A percentile compares a stretch with the other conserved stretches of the same genome.
Evolutionary conservation across 2,329 filamentous ascomycete species (phyloP).

Genomic region (Aspergillus oerlinghausenensis): DNA sequence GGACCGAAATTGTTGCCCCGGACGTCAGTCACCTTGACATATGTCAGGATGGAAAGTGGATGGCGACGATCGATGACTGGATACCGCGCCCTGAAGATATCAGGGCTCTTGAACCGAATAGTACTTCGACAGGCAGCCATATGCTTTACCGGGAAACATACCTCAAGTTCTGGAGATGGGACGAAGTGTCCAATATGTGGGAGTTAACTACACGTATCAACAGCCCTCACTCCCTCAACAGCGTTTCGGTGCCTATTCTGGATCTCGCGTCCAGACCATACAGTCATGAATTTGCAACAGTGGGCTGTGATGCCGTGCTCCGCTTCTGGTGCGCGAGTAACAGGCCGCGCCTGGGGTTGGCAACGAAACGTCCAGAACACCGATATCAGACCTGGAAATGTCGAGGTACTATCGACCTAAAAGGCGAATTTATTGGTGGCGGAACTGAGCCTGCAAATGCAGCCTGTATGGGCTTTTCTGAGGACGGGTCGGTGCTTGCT

Average conservation of each 20-base stretch:
- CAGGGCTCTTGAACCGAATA: conserved; percentile 47
- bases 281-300: conserved; percentile 70
- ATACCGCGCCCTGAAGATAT: conserved; percentile 66
- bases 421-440: conserved; percentile 31
- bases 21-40: conserved; percentile 70
- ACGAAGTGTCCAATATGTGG: conserved; percentile 53
- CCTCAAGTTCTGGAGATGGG: conserved; percentile 85
- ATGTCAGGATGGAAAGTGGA: conserved; percentile 78
- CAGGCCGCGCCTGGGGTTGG: conserved; percentile 63
- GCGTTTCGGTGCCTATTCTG: conserved; percentile 57
- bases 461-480: conserved; percentile 71
- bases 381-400: conserved; percentile 71
- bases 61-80: conserved; percentile 92
- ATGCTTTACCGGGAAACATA: conserved; percentile 64
- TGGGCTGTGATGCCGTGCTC: conserved; percentile 74
- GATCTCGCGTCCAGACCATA: conserved; percentile 68
- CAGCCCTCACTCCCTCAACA: conserved; percentile 65
- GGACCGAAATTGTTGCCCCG: conserved; percentile 69
- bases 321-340: conserved; percentile 76
- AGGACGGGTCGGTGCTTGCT: conserved; percentile 80
- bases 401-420: conserved; percentile 49
- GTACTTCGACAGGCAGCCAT: conserved; percentile 38
- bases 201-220: conserved; percentile 79
- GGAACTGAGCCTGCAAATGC: conserved; percentile 40
- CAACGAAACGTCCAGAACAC: conserved; percentile 46